Evolutionary conservation across 495 filamentous ascomycete genomes (phyloP).

Genomic region (Neurospora discreta): DNA sequence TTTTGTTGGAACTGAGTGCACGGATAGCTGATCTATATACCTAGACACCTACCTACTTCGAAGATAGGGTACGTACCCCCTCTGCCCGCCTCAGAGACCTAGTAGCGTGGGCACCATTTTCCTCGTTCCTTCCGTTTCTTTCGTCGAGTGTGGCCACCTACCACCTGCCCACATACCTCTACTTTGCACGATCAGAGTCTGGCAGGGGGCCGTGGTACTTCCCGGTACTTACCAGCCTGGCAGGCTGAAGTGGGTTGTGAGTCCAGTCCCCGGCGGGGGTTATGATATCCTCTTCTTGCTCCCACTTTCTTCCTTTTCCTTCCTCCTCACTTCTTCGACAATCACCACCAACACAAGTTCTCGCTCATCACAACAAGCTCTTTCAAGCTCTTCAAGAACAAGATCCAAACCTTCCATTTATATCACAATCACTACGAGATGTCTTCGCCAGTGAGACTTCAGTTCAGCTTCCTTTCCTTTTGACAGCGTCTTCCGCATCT

Average conservation of each 20-base stretch:
- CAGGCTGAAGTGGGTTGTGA: not conserved
- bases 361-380: not conserved
- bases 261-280: not conserved
- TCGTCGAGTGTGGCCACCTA: not conserved
- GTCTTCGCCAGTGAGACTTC: not conserved
- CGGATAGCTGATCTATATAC: not conserved
- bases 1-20: not conserved
- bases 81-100: not conserved
- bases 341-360: not conserved
- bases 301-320: not conserved
- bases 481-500: not conserved
- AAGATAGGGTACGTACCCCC: not conserved
- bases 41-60: no score
- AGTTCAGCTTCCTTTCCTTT: not conserved
- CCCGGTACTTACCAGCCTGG: not conserved
- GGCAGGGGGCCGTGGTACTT: not conserved
- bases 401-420: not conserved
- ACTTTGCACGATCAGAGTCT: not conserved
- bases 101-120: not conserved
- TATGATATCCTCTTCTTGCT: not conserved
- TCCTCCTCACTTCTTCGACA: not conserved
- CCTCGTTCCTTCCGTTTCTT: not conserved
- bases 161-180: not conserved
- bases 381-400: no score
- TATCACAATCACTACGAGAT: not conserved